A percentile compares a stretch with the other conserved stretches of the same genome.
phyloP scores from a whole-genome alignment of 495 filamentous ascomycete species.

The Venustampulla echinocandica region DNA sequence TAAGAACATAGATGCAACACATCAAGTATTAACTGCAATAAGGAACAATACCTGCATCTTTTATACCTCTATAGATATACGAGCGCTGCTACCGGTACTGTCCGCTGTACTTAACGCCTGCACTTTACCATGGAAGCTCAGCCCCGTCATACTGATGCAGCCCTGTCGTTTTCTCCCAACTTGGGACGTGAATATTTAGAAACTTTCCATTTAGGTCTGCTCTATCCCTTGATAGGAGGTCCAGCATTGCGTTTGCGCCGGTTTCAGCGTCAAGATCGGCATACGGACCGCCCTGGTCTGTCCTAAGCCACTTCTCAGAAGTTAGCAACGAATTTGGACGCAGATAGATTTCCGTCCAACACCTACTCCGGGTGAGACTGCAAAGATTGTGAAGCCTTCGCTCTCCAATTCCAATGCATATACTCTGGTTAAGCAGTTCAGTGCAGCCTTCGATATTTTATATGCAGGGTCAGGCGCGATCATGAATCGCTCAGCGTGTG shows the following conservation, averaged over 20 bases:
- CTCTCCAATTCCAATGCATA: not conserved
- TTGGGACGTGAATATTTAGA: conserved; percentile 35
- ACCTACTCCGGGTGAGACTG: not conserved
- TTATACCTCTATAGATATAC: no score
- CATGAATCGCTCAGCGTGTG: not conserved
- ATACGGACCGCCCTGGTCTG: conserved; percentile 34
- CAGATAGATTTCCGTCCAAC: not conserved
- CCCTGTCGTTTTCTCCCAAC: conserved; percentile 32
- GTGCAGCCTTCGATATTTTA: not conserved
- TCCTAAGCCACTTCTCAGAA: conserved; percentile 37
- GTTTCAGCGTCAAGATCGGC: conserved; percentile 38
- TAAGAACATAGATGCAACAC: no score
- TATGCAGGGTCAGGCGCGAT: not conserved
- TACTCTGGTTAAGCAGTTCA: not conserved
- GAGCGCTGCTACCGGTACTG: no score
- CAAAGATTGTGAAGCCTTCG: not conserved
- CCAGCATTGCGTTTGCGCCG: conserved; percentile 36
- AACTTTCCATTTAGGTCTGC: conserved; percentile 37
- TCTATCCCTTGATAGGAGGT: conserved; percentile 33
- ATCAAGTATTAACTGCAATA: no score
- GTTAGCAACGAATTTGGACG: conserved; percentile 6
- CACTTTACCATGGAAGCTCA: conserved; percentile 28
- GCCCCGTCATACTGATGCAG: conserved; percentile 32
- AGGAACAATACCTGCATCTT: no score
- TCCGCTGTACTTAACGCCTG: no score